Conservation (phyloP, 1,284 basidiomycete genomes). For the Caloboletus firmus region DNA sequence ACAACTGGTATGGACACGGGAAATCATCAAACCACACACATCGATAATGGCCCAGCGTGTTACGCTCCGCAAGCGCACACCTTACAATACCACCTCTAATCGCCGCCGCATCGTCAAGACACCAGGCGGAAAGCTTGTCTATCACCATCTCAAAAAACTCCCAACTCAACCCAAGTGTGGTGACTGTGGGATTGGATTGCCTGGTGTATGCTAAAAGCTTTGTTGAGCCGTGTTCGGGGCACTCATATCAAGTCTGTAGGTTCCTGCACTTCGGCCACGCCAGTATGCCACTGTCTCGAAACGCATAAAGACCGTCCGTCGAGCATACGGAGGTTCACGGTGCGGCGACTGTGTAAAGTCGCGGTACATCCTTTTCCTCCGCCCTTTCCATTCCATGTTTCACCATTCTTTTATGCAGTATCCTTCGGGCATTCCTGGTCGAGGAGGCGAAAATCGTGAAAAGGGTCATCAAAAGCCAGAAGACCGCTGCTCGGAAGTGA, state of each 20-base stretch:
- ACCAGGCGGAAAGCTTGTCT: conserved; percentile 89
- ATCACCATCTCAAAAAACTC: conserved; percentile 89
- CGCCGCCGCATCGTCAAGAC: conserved; percentile 96
- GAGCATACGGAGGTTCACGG: conserved; percentile 94
- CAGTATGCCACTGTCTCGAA: conserved; percentile 93
- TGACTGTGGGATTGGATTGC: conserved; percentile 90
- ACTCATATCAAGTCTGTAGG: conserved; percentile 42
- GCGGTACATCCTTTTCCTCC: conserved; percentile 55
- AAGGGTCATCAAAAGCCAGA: conserved; percentile 90
- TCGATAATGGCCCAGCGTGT: conserved; percentile 94
- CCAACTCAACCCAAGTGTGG: conserved; percentile 92
- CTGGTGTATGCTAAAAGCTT: conserved; percentile 68
- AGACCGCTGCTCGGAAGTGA: conserved; percentile 30
- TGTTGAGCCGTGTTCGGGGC: background rate
- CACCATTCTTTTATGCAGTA: conserved; percentile 50
- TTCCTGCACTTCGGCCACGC: conserved; percentile 90
- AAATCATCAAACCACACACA: conserved; percentile 2
- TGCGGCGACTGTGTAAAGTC: conserved; percentile 92
- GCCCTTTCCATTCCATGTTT: background rate
- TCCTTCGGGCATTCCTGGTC: conserved; percentile 97
- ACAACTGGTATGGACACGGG: conserved; percentile 3
- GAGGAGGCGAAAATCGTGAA: conserved; percentile 99
- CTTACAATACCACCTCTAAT: conserved; percentile 99
- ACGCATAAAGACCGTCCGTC: conserved; percentile 90
- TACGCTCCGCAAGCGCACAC: conserved; percentile 97